Evolutionary conservation across 2,329 filamentous ascomycete genomes (phyloP).

Genomic region (Aspergillus ibericus): DNA sequence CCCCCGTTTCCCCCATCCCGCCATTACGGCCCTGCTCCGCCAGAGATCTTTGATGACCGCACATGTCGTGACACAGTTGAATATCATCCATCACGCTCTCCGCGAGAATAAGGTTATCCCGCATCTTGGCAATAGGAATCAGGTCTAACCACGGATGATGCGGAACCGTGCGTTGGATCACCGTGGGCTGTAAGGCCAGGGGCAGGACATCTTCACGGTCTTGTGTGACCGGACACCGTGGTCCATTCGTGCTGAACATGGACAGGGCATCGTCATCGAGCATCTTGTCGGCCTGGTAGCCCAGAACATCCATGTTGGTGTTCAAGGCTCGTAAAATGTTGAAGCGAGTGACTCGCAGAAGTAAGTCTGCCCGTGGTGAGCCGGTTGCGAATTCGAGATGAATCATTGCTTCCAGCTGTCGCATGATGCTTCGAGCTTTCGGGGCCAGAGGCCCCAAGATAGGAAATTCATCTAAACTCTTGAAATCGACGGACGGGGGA

Average conservation of each 20-base stretch:
- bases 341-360: conserved; percentile 12
- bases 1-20: conserved; percentile 12
- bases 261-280: conserved; percentile 5
- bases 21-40: conserved; percentile 15
- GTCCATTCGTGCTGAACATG: background rate
- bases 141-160: conserved; percentile 36
- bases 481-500: background rate
- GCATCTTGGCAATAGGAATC: conserved; percentile 20
- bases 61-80: conserved; percentile 17
- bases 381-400: background rate
- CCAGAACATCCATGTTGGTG: conserved; percentile 13
- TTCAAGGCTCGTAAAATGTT: conserved; percentile 16
- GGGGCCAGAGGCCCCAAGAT: background rate
- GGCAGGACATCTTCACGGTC: background rate
- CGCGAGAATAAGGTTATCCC: conserved; percentile 23
- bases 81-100: conserved; percentile 22
- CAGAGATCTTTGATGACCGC: conserved; percentile 1
- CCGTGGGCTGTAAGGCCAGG: conserved; percentile 12
- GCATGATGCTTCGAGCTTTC: background rate
- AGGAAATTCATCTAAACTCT: background rate
- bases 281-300: conserved; percentile 5
- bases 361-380: conserved; percentile 10
- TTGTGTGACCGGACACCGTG: background rate
- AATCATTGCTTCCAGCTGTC: conserved; percentile 4
- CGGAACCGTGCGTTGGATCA: background rate